Base-by-base conservation (phyloP, 345 rosid species). In the Gossypium bickii region DNA sequence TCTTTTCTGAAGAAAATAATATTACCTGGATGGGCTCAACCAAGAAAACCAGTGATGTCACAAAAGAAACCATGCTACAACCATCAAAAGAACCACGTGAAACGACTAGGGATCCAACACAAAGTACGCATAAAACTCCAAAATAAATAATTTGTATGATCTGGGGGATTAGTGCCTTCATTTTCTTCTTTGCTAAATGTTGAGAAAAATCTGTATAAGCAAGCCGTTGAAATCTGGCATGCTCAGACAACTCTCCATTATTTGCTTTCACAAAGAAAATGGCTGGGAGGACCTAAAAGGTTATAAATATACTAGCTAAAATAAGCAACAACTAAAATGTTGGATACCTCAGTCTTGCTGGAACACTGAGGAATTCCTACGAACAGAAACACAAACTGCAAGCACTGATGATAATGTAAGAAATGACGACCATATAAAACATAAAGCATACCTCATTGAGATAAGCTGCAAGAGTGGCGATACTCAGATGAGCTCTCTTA, bases 111-210 rank as follows among this genome's bases (percentile, higher is more conserved):
- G 98, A 92, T 74, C 97, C 95, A 24, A 77, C 82, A 71, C 86
- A 92, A 74, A 94, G 84, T 45, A 86, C 79, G 52, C 82, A 88
- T 72, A 91, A 73, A 20, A 89, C 86, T 78, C 97, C 98, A 70
- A 91, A 86, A 83, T 91, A 93, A 22, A 88, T 83, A 57, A 87
- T 78, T 81, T 89, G 98, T 64, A 89, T 76, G 59, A 89, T 86
- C 82, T 92, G 98, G 63, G 98, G 98, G 78, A 90, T 86, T 71
- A 92, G 85, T 10, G 89, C 93, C 85, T 93, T 94, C 98, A 94
- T 89, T 81, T 91, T 91, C 90, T 80, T 94, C 89, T 94, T 94
- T 73, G 80, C 83, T 78, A 94, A 85, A 60, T 58, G 86, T 63
- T 78, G 85, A 79, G 84, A 78, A 49, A 83, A 86, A 80, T 91